Base-by-base conservation (phyloP, 768 basidiomycete species). In the Amanita fuliginea region DNA sequence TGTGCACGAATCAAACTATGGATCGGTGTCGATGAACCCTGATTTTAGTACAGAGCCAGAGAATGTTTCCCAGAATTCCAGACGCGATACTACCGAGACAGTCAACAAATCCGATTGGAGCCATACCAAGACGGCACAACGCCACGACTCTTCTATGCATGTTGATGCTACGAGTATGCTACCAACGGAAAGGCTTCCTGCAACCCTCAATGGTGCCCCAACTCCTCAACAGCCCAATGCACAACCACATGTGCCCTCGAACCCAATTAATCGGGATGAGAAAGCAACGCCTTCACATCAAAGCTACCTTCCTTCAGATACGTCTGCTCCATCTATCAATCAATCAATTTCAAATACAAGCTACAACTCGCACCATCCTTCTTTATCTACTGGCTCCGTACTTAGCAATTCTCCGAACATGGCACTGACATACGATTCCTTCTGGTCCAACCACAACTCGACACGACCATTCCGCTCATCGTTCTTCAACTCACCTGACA, bases 391-490 rank as follows among this genome's bases (percentile, higher is more conserved):
- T 32, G 16, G 14, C 7, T 35, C 49, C 18, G 18, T 33, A 41
- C 22, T 39, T 41, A 9, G 6, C 24, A 26, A 28, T 22, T 8
- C 49, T 16, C 19, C 44, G 10, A 51, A 22, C 42, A 22, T 26
- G 13, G 51, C 42, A 7, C 44, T 51, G 9, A 51, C 51, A 28
- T 51, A 51, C 22, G 51, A 51, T 35, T 51, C 51, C 14, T 51
- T 51, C 42, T 51, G 51, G 51, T 51, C 51, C 13, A 51, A 45
- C 19, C 51, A 51, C 45, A 51, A 35, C 28, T 22, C 49, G 28
- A 21, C 49, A 7, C 16, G 33, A 42, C 41, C 49, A 35, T 50
- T 50, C 14, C 47, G 43, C 9, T n/a, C 55, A 9, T 37, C 57
- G 1, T 59, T 58, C 46, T 28, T 32, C n/a, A 50, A 22, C 28